Conservation (phyloP, 2,329 filamentous ascomycete genomes). For the Stachybotrys elegans region DNA sequence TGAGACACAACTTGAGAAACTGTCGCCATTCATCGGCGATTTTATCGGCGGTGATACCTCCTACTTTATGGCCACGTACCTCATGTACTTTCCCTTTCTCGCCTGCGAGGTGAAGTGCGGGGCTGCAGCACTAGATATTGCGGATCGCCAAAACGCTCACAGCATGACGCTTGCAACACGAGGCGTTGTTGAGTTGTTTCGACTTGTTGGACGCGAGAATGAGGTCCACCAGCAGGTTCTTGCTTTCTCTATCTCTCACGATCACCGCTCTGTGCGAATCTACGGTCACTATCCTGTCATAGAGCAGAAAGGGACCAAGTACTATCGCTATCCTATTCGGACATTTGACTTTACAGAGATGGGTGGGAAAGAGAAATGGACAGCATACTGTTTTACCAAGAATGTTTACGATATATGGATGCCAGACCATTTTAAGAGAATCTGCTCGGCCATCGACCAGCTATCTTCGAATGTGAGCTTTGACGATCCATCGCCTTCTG, state of each 20-base stretch:
- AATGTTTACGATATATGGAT: conserved; percentile 1
- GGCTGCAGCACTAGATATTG: conserved; percentile 25
- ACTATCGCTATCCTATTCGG: conserved; percentile 28
- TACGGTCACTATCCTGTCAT: conserved; percentile 30
- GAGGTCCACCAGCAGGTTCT: conserved; percentile 31
- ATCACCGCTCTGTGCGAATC: background rate
- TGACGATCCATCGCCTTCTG: background rate
- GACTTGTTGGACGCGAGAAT: conserved; percentile 22
- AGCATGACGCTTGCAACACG: conserved; percentile 23
- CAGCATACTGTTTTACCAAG: conserved; percentile 13
- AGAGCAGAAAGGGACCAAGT: conserved; percentile 22
- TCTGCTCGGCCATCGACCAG: conserved; percentile 2
- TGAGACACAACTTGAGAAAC: conserved; percentile 29
- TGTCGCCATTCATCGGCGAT: conserved; percentile 29
- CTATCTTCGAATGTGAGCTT: background rate
- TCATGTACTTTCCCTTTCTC: conserved; percentile 43
- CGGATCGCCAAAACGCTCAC: conserved; percentile 28
- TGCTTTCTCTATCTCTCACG: background rate
- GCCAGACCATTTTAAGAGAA: background rate
- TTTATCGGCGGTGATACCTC: conserved; percentile 24
- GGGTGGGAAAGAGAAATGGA: conserved; percentile 30
- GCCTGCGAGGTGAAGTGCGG: conserved; percentile 40
- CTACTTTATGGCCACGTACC: conserved; percentile 36
- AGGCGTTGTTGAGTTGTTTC: conserved; percentile 30
- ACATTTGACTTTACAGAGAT: conserved; percentile 23